Percentiles rank a stretch among this genome's conserved stretches.
Evolutionary conservation across 345 rosid genomes (phyloP).

Genomic region (Noccaea bulbosa): DNA sequence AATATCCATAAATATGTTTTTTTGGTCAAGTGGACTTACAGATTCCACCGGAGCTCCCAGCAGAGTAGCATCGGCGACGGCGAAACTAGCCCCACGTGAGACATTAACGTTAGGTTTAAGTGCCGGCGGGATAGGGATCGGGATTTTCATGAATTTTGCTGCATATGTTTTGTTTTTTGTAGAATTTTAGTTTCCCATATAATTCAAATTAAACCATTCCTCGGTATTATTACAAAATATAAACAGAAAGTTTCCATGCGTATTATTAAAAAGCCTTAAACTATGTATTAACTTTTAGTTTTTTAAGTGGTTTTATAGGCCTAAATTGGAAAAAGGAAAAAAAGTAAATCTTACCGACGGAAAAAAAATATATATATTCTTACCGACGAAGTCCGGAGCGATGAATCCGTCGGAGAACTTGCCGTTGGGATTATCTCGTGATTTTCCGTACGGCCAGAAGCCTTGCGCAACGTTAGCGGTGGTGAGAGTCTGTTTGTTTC

Average conservation of each 20-base stretch:
- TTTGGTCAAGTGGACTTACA: conserved; percentile 2
- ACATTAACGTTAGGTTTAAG: conserved; percentile 25
- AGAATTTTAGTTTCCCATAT: too few relatives aligned
- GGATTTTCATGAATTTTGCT: conserved; percentile 40
- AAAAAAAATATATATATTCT: too few relatives aligned
- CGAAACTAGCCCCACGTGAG: conserved; percentile 42
- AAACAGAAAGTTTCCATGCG: too few relatives aligned
- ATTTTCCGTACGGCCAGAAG: conserved; percentile 46
- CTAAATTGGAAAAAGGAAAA: too few relatives aligned
- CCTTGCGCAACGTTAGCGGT: background rate
- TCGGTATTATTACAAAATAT: too few relatives aligned
- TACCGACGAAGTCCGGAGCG: conserved; percentile 36
- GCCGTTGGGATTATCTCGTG: conserved; percentile 40
- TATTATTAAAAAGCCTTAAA: too few relatives aligned
- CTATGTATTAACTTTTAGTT: too few relatives aligned
- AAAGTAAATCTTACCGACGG: too few relatives aligned
- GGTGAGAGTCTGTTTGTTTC: conserved; percentile 34
- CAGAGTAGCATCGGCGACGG: conserved; percentile 42
- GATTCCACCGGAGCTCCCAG: conserved; percentile 33
- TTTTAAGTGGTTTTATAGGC: too few relatives aligned
- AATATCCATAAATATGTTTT: background rate
- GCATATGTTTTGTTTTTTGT: background rate
- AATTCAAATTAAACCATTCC: too few relatives aligned
- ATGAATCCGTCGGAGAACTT: conserved; percentile 40
- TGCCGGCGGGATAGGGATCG: conserved; percentile 24